These are phyloP conservation scores for Colletotrichum tamarilloi DNA, from an alignment of 2,329 filamentous ascomycete genomes.

Conservation along the genomic window DNA sequence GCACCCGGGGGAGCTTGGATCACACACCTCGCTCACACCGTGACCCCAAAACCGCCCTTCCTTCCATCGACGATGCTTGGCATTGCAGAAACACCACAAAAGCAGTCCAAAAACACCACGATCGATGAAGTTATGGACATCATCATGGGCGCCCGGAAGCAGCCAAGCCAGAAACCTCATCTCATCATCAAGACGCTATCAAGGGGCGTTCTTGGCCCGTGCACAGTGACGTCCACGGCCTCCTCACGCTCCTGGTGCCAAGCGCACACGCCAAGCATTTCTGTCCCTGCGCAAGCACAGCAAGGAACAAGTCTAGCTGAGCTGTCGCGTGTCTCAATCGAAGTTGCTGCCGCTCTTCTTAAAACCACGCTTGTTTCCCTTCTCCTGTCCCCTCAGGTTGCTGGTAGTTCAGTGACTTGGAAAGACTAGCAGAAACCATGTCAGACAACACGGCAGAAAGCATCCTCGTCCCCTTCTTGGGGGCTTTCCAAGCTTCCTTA, in stretches of 20 bases:
- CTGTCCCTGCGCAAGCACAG: conserved; percentile 1
- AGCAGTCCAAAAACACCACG: neutral
- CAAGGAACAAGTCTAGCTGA: neutral
- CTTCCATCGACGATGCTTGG: conserved; percentile 7
- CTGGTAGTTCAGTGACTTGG: neutral
- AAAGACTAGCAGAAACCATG: conserved; percentile 25
- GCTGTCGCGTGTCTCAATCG: conserved; percentile 10
- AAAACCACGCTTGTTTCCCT: neutral
- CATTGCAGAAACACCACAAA: neutral
- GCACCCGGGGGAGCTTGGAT: conserved; percentile 7
- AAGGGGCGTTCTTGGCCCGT: conserved; percentile 22
- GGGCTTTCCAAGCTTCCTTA: conserved; percentile 58
- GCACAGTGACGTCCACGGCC: conserved; percentile 33
- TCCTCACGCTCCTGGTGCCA: conserved; percentile 23
- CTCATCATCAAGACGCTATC: neutral
- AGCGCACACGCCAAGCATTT: conserved; percentile 19
- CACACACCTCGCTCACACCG: neutral
- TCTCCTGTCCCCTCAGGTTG: neutral
- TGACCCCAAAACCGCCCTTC: neutral
- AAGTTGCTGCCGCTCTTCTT: neutral
- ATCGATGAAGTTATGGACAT: neutral
- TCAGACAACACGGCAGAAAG: conserved; percentile 25
- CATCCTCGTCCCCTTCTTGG: conserved; percentile 52
- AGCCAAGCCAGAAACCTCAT: conserved; percentile 7
- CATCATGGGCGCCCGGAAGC: neutral